Base-by-base conservation (phyloP, 805 yeast species). In the Komagataella populi region DNA sequence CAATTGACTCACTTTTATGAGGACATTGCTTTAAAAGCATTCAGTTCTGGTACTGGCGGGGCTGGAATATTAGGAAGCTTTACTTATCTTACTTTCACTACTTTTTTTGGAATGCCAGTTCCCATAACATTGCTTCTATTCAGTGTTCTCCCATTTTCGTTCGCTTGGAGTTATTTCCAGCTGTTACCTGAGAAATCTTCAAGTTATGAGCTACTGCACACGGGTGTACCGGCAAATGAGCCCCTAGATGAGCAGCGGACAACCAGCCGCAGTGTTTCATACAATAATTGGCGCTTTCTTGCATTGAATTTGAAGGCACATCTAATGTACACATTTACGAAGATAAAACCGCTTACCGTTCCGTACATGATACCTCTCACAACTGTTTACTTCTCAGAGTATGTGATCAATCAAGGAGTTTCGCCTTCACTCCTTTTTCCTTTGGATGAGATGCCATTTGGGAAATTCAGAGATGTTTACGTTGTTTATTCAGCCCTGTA, bases 21-120 rank as follows among this genome's bases (percentile, higher is more conserved):
- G 17, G 71, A 72, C 16, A 57, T 62, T 10, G 71, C 95, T 3
- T 69, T 91, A 48, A 80, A 83, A 49, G 97, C 95, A 0, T 91
- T 95, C 80, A 85, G 96, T 18, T 78, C 89, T 6, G 99, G 99
- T 1, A 91, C 98, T 0, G 98, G 99, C 3, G 95, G 88, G 17
- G 98, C 99, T 1, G 99, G 99, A 0, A 64, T 91, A 4, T 74
- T 78, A 17, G 99, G 98, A 0, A 80, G 90, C 51, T 86, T 84
- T 50, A 60, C 76, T 12, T 90, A 78, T 60, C 59, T 91, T 74
- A 56, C 84, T 1, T 54, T 87, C 58, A 91, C 97, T 0, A 83
- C 91, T 1, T 68, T 88, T 60, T 48, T 86, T 20, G 72, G 78
- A 1, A 53, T 87, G 1, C 65, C 77, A 6, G 81, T 86, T 0